These are phyloP conservation scores for Amanita rimosa DNA, from an alignment of 768 basidiomycete genomes.

Conservation along the genomic window DNA sequence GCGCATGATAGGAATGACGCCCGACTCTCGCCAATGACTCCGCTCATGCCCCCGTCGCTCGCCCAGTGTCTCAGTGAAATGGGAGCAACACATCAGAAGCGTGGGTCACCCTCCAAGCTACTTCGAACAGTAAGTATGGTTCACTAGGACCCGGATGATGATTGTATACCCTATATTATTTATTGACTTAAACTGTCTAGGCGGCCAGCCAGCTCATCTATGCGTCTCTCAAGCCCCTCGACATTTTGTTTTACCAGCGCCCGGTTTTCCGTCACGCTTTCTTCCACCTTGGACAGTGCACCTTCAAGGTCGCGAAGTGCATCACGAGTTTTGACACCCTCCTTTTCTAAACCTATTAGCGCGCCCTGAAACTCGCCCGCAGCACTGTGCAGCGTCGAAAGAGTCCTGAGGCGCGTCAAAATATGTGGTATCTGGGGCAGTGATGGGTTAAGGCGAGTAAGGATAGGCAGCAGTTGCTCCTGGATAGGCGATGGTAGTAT, in stretches of 20 bases:
- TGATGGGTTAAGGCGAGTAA: slow-evolving; percentile 59
- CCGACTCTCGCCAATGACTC: background rate
- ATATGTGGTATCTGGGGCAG: slow-evolving; percentile 85
- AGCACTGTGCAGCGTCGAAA: slow-evolving; percentile 71
- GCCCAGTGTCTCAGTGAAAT: too few relatives aligned
- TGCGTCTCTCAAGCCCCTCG: slow-evolving; percentile 46
- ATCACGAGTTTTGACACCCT: slow-evolving; percentile 54
- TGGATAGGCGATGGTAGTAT: slow-evolving; percentile 21
- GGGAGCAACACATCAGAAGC: too few relatives aligned
- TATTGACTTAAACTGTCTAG: slow-evolving; percentile 27
- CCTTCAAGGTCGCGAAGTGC: slow-evolving; percentile 55
- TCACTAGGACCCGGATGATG: background rate
- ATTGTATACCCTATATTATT: background rate
- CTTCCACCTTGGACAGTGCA: slow-evolving; percentile 64
- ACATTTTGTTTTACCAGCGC: slow-evolving; percentile 66
- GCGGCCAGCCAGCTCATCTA: slow-evolving; percentile 27
- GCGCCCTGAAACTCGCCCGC: slow-evolving; percentile 69
- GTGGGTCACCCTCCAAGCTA: slow-evolving; percentile 1
- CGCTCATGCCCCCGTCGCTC: background rate
- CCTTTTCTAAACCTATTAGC: slow-evolving; percentile 56
- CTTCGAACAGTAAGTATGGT: too few relatives aligned
- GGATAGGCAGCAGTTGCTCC: slow-evolving; percentile 58
- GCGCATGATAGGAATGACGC: slow-evolving; percentile 47
- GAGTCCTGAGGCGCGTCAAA: slow-evolving; percentile 75
- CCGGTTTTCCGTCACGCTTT: slow-evolving; percentile 66